Conservation (phyloP, 2,329 filamentous ascomycete species). For the Fusarium sp. region DNA sequence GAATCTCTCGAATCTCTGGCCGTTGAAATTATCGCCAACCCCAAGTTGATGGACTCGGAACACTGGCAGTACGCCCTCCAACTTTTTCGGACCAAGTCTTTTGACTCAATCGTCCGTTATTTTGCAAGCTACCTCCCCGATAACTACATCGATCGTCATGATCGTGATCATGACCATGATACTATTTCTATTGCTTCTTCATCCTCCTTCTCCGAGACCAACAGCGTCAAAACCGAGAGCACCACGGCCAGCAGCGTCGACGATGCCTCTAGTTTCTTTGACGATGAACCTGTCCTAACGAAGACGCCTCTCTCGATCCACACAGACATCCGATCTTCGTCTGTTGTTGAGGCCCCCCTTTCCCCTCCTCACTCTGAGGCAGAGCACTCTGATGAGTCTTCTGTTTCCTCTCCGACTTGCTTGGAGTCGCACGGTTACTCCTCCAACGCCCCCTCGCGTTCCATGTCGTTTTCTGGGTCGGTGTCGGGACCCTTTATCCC, state of each 20-base stretch:
- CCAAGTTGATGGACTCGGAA: slow-evolving; percentile 69
- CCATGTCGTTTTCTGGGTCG: slow-evolving; percentile 67
- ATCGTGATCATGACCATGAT: slow-evolving; percentile 53
- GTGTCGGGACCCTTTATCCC: slow-evolving; percentile 60
- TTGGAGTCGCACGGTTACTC: slow-evolving; percentile 52
- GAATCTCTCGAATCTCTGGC: slow-evolving; percentile 69
- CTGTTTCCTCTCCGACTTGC: slow-evolving; percentile 56
- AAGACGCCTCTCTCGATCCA: slow-evolving; percentile 60
- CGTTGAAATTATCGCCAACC: slow-evolving; percentile 74
- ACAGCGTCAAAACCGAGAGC: slow-evolving; percentile 56
- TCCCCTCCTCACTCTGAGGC: slow-evolving; percentile 66
- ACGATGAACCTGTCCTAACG: slow-evolving; percentile 60
- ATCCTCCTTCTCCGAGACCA: slow-evolving; percentile 58
- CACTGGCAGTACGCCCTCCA: slow-evolving; percentile 73
- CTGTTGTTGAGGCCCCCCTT: slow-evolving; percentile 47
- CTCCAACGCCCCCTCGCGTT: slow-evolving; percentile 62
- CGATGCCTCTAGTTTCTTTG: slow-evolving; percentile 59
- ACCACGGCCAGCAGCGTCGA: slow-evolving; percentile 59
- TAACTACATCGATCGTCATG: slow-evolving; percentile 62
- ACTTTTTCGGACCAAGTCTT: slow-evolving; percentile 71
- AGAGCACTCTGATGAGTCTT: slow-evolving; percentile 61
- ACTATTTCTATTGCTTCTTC: slow-evolving; percentile 52
- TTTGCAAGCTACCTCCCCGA: slow-evolving; percentile 72
- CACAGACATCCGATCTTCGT: slow-evolving; percentile 41
- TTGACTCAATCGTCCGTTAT: slow-evolving; percentile 73